A percentile compares a stretch with the other conserved stretches of the same genome.
Conservation (phyloP, 306 rosid species). For the Pyrus pyrifolia region DNA sequence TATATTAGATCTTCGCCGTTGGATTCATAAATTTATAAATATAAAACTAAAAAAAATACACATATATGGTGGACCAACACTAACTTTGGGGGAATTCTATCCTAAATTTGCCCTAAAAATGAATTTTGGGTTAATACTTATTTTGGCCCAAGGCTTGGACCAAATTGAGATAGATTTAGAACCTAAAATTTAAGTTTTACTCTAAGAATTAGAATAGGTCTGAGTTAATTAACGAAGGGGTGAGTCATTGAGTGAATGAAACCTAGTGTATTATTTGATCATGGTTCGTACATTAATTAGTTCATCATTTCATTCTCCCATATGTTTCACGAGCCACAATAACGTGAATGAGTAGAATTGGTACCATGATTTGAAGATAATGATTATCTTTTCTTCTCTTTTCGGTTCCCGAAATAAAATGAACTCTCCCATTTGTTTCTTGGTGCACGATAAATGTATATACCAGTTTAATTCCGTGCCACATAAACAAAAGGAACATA, state of each 20-base stretch:
- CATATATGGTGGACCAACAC: too few relatives aligned
- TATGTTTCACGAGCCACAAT: neutral
- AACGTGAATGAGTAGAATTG: neutral
- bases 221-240: neutral
- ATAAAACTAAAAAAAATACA: too few relatives aligned
- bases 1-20: too few relatives aligned
- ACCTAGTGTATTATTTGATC: too few relatives aligned
- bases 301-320: neutral
- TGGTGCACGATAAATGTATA: neutral
- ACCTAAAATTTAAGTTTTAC: too few relatives aligned
- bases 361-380: neutral
- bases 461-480: neutral
- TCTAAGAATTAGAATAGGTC: too few relatives aligned
- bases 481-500: neutral
- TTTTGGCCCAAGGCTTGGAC: too few relatives aligned
- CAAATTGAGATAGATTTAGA: too few relatives aligned
- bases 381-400: neutral
- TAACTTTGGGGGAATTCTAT: too few relatives aligned
- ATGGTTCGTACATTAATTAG: neutral
- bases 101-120: too few relatives aligned
- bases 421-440: neutral
- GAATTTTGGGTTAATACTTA: too few relatives aligned
- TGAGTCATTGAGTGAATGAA: neutral
- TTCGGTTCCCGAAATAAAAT: neutral
- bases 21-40: too few relatives aligned